Base-by-base conservation (phyloP, 495 filamentous ascomycete genomes). In the Staphylotrichum longicolle region DNA sequence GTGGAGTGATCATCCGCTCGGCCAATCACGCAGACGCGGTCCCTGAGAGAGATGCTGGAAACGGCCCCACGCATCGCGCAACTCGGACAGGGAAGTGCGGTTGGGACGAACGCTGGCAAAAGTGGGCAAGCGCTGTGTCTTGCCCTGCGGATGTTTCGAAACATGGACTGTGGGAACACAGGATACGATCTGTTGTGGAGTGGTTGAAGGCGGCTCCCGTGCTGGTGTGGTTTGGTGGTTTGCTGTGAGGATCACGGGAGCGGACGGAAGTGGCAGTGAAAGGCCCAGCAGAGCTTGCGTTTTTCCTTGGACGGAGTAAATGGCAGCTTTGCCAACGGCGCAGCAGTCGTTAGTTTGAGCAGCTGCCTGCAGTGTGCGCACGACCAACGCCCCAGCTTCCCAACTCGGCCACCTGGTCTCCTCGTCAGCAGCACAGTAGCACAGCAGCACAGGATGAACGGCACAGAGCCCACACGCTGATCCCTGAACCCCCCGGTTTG, bases 401-500 rank as follows among this genome's bases (percentile, higher is more conserved):
- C 46, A 33, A 41, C 57, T 52, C 12, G 47, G 57, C 20, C 20
- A 59, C 57, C 20, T 35, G 37, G 48, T 44, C 20, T 27, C 20
- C 20, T 27, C 20, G 20, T 27, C 20, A 27, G 20, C 20, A 27
- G 20, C 20, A 27, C 20, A 27, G 20, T 27, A 27, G 20, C 20
- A 27, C 20, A 27, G 20, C 49, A 52, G 48, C 37, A 40, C 45
- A 35, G 48, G 48, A 53, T 60, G 57, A n/a, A 39, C 47, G 35
- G 57, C 35, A 40, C 58, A 34, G 35, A 41, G 34, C 48, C 48
- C 40, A 27, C 34, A 27, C 55, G 61, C 49, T 49, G 55, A 63
- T 58, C 55, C 61, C 61, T 50, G 54, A 3, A 44, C 55, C 55
- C 56, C 54, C 54, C 55, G 44, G 55, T 58, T 58, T 42, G 56